phyloP scores from a whole-genome alignment of 768 basidiomycete genomes.

The Baorangia bicolor region DNA sequence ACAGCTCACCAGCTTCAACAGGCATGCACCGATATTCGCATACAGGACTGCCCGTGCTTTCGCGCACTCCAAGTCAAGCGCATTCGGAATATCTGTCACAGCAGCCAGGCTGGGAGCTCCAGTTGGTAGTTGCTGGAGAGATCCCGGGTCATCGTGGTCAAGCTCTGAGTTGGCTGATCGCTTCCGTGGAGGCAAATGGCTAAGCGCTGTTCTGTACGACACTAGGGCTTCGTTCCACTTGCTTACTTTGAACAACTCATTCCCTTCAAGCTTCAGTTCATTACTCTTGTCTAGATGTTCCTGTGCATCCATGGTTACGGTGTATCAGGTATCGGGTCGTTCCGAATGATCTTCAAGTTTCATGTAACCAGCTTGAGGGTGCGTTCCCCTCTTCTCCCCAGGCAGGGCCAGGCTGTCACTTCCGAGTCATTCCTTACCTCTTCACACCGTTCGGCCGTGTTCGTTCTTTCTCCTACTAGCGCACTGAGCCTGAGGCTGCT shows the following conservation, averaged over 20 bases:
- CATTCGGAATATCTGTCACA: slow-evolving; percentile 24
- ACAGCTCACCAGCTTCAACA: slow-evolving; percentile 67
- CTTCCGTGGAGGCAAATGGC: slow-evolving; percentile 54
- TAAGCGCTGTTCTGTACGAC: slow-evolving; percentile 69
- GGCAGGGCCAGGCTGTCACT: no score
- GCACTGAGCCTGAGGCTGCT: slow-evolving; percentile 66
- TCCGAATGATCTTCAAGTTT: not conserved
- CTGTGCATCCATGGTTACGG: slow-evolving; percentile 30
- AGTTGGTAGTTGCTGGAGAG: slow-evolving; percentile 11
- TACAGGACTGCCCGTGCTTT: slow-evolving; percentile 71
- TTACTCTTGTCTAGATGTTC: slow-evolving; percentile 50
- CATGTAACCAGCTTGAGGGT: not conserved
- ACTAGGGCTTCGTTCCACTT: slow-evolving; percentile 71
- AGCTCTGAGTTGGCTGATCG: slow-evolving; percentile 18
- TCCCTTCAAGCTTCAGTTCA: slow-evolving; percentile 73
- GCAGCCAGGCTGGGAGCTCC: not conserved
- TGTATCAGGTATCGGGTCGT: not conserved
- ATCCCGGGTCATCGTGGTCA: slow-evolving; percentile 19
- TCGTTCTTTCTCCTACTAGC: slow-evolving; percentile 37
- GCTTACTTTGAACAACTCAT: slow-evolving; percentile 62
- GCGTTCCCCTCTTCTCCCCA: not conserved
- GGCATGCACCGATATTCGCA: slow-evolving; percentile 88
- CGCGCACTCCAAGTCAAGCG: slow-evolving; percentile 44
- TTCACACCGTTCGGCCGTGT: slow-evolving; percentile 27
- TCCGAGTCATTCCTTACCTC: not conserved